phyloP scores from a whole-genome alignment of 352 stramenopile species.

The Pythium scleroteichum region DNA sequence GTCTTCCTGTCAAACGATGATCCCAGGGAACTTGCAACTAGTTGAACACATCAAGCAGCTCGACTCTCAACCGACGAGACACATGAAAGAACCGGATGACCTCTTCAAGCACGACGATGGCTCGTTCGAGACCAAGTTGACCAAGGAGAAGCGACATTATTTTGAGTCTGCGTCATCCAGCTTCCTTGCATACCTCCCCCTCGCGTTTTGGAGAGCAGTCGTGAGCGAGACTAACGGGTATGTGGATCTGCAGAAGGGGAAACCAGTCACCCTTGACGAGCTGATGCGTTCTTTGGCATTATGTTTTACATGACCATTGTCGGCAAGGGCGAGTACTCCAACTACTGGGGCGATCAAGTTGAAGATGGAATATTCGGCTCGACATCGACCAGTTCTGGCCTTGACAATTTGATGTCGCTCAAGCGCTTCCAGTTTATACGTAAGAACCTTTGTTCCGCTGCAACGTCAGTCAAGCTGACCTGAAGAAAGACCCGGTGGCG shows the following conservation, averaged over 20 bases:
- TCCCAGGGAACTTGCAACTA: slow-evolving; percentile 9
- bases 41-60: slow-evolving; percentile 16
- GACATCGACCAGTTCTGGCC: not conserved
- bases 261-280: slow-evolving; percentile 16
- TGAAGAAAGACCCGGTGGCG: slow-evolving; percentile 10
- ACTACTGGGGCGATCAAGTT: slow-evolving; percentile 25
- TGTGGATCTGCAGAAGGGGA: not conserved
- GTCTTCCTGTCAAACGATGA: slow-evolving; percentile 2
- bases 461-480: not conserved
- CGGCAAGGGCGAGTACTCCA: slow-evolving; percentile 25
- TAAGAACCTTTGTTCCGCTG: slow-evolving; percentile 29
- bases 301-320: slow-evolving; percentile 26
- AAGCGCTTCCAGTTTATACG: slow-evolving; percentile 30
- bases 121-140: slow-evolving; percentile 8
- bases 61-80: slow-evolving; percentile 10
- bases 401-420: slow-evolving; percentile 28
- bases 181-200: slow-evolving; percentile 21
- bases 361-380: slow-evolving; percentile 18
- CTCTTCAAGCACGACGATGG: slow-evolving; percentile 16
- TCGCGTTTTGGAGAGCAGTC: slow-evolving; percentile 22
- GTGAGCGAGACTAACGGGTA: slow-evolving; percentile 18
- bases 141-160: slow-evolving; percentile 15
- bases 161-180: slow-evolving; percentile 18
- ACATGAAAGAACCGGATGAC: slow-evolving; percentile 11
- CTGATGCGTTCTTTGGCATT: slow-evolving; percentile 24